Conservation (phyloP, 345 rosid species). For the Lumnitzera littorea region DNA sequence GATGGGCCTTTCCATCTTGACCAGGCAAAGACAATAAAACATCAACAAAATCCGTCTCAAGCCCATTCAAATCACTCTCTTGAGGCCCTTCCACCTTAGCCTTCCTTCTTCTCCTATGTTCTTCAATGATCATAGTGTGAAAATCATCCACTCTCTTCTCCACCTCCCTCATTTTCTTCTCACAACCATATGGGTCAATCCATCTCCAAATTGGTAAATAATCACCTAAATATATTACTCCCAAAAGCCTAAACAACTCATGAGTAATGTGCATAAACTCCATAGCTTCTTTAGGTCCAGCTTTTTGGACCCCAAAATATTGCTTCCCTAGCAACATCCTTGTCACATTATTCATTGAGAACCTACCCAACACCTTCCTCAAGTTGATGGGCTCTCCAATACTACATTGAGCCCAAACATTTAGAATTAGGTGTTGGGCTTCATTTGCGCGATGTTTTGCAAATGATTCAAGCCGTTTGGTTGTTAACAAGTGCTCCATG, state of each 20-base stretch:
- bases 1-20: conserved; percentile 47
- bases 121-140: conserved; percentile 65
- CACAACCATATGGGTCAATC: conserved; percentile 76
- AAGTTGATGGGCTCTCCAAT: conserved; percentile 41
- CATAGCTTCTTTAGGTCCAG: conserved; percentile 50
- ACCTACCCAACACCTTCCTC: conserved; percentile 70
- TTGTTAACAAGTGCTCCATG: conserved; percentile 55
- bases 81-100: conserved; percentile 1
- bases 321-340: conserved; percentile 82
- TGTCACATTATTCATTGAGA: conserved; percentile 91
- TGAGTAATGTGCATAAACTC: conserved; percentile 89
- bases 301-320: conserved; percentile 42
- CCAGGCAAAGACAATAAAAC: conserved; percentile 77
- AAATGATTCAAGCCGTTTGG: conserved; percentile 45
- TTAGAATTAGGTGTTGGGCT: conserved; percentile 38
- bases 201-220: conserved; percentile 89
- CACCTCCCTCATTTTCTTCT: conserved; percentile 73
- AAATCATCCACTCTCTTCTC: conserved; percentile 90
- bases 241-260: conserved; percentile 59
- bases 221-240: conserved; percentile 81
- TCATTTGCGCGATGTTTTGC: conserved; percentile 34
- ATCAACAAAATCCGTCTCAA: conserved; percentile 77
- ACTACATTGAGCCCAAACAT: conserved; percentile 25
- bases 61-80: conserved; percentile 5
- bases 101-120: conserved; percentile 37